Conservation (phyloP, 2,329 filamentous ascomycete species). For the Pseudogymnoascus verrucosus region DNA sequence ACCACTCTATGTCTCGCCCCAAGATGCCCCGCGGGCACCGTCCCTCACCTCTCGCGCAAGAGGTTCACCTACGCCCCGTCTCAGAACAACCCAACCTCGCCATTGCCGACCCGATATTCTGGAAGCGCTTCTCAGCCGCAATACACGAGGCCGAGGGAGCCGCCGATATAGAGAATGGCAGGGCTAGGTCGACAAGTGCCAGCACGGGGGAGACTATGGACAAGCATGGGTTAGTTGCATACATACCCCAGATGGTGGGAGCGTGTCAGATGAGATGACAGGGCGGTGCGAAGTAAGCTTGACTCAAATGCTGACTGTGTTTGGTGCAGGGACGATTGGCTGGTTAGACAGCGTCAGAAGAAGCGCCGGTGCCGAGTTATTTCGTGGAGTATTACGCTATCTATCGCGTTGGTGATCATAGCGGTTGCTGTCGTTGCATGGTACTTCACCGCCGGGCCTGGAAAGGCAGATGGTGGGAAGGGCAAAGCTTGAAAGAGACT, state of each 20-base stretch:
- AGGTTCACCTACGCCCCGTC: constrained; percentile 20
- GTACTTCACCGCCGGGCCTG: constrained; percentile 18
- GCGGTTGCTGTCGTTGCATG: constrained; percentile 22
- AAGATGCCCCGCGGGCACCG: background rate
- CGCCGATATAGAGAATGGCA: constrained; percentile 19
- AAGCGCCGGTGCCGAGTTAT: constrained; percentile 22
- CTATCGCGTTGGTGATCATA: constrained; percentile 19
- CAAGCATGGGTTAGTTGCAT: constrained; percentile 8
- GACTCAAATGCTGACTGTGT: constrained; percentile 8
- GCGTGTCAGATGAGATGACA: background rate
- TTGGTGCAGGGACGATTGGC: constrained; percentile 24
- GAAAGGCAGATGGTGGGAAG: background rate
- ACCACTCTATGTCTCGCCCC: background rate
- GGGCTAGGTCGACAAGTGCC: constrained; percentile 13
- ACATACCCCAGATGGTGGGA: background rate
- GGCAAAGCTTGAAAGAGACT: background rate
- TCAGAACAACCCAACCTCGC: constrained; percentile 11
- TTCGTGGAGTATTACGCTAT: constrained; percentile 19
- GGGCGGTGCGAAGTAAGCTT: background rate
- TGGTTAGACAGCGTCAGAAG: constrained; percentile 25
- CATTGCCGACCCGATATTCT: constrained; percentile 24
- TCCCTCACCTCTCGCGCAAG: constrained; percentile 27
- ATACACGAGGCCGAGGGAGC: constrained; percentile 23
- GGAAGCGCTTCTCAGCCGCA: constrained; percentile 28
- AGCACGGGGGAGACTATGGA: constrained; percentile 17